Evolutionary conservation across 1,139 yeast genomes (phyloP).

Genomic region (Scheffersomyces stambukii): DNA sequence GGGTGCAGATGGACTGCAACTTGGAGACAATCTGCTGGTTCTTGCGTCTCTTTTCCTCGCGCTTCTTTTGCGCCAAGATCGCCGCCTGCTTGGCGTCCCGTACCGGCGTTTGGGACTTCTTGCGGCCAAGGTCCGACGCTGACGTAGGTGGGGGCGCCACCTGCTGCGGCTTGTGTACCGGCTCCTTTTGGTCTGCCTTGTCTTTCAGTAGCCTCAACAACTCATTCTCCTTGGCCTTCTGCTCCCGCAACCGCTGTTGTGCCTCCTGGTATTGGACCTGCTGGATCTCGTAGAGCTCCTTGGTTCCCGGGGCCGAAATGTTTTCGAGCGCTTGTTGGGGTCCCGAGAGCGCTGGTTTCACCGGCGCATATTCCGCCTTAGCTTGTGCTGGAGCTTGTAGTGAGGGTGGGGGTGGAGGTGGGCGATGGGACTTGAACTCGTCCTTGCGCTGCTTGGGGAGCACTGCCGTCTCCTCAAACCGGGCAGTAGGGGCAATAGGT

Average conservation of each 20-base stretch:
- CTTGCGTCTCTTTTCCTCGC: slow-evolving; percentile 68
- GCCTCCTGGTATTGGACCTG: slow-evolving; percentile 10
- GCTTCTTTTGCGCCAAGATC: slow-evolving; percentile 57
- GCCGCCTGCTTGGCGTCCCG: slow-evolving; percentile 58
- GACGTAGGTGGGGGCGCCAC: slow-evolving; percentile 4
- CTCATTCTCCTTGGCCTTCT: slow-evolving; percentile 8
- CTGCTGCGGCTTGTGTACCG: not conserved
- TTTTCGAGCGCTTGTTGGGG: slow-evolving; percentile 14
- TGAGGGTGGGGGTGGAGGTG: slow-evolving; percentile 37
- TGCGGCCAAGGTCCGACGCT: too few species aligned
- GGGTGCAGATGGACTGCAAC: slow-evolving; percentile 72
- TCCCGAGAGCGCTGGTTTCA: slow-evolving; percentile 7
- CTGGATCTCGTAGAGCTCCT: slow-evolving; percentile 6
- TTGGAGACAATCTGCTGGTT: slow-evolving; percentile 69
- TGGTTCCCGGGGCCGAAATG: slow-evolving; percentile 7
- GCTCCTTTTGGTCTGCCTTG: slow-evolving; percentile 8
- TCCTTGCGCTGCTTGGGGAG: slow-evolving; percentile 19
- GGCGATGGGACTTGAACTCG: slow-evolving; percentile 29
- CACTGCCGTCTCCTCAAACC: slow-evolving; percentile 17
- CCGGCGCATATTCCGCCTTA: too few species aligned
- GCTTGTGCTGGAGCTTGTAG: slow-evolving; percentile 11
- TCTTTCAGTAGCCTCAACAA: slow-evolving; percentile 1
- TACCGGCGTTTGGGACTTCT: slow-evolving; percentile 30
- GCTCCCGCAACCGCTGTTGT: slow-evolving; percentile 10
- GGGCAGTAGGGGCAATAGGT: slow-evolving; percentile 31